Evolutionary conservation across 148 eudicot species (phyloP), one percentile per base, ranked within the genome.

Genomic region (Chenopodium album): DNA sequence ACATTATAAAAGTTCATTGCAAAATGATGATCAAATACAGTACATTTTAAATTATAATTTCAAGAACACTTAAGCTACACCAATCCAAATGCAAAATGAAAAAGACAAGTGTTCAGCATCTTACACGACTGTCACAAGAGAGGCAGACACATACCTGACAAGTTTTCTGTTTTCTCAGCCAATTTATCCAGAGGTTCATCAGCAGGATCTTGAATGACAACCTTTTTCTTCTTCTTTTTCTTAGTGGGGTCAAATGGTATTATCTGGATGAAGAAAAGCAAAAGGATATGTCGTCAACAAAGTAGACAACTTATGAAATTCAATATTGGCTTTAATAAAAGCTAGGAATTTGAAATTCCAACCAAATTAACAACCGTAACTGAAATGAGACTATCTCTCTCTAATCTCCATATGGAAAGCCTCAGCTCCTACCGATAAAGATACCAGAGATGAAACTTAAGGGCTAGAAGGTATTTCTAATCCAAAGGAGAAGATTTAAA

Each of bases 201-300:
- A 67, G 32, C 32, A 75, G 71, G 60, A 52, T 83, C 85, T 56
- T 79, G 79, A 63, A 60, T 31, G 2, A 78, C 80, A 56, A 72
- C 70, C 82, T 79, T 83, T 76, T 83, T 83, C 78, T 79, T 83
- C 82, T 83, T 83, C 71, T 83, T 83, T 59, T 83, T 83, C 85
- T 79, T 83, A 32, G 79, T 32, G 5, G 85, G 85, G 56, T 83
- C 85, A 67, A 83, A 83, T 74, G 85, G 82, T 23, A 70, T 79
- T 74, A 83, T 62, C 85, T 83, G 71, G 31, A 81, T 69, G 14
- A 47, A 32, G 28, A 29, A 76, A 62, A 62, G 22, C 29, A 31
- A 23, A 66, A 14, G 70, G 59, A 17, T 65, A 23, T 9, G 67
- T 56, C 1, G 7, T 12, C 47, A 78, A 78, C 41, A 41, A 41